These are phyloP conservation scores for Durotheca rogersii DNA, from an alignment of 495 filamentous ascomycete species.

Conservation along the genomic window DNA sequence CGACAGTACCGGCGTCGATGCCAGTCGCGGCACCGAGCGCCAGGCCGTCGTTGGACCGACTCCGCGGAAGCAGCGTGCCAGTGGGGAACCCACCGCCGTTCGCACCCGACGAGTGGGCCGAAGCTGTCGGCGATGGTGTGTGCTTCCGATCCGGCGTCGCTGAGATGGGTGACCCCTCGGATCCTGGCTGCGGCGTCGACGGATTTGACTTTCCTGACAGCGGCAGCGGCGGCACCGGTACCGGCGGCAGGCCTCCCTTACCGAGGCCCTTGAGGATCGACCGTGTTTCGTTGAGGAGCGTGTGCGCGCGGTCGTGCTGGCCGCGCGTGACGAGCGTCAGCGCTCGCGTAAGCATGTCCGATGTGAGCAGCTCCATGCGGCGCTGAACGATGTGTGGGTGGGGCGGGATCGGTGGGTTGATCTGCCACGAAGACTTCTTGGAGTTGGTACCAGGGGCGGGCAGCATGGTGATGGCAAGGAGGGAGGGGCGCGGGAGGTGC, in stretches of 20 bases:
- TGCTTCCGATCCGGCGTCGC: slow-evolving; percentile 51
- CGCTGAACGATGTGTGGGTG: slow-evolving; percentile 95
- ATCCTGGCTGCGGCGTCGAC: slow-evolving; percentile 48
- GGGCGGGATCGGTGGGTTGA: slow-evolving; percentile 87
- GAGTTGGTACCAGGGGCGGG: slow-evolving; percentile 64
- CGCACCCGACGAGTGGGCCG: slow-evolving; percentile 42
- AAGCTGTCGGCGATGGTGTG: slow-evolving; percentile 53
- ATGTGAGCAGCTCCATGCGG: slow-evolving; percentile 96
- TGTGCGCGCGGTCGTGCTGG: slow-evolving; percentile 90
- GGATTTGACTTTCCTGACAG: slow-evolving; percentile 47
- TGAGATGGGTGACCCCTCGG: slow-evolving; percentile 47
- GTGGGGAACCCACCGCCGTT: slow-evolving; percentile 31
- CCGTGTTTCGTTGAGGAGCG: slow-evolving; percentile 86
- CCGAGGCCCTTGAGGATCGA: slow-evolving; percentile 94
- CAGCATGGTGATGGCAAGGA: slow-evolving; percentile 99
- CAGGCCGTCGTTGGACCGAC: slow-evolving; percentile 47
- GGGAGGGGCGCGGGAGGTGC: slow-evolving; percentile 83
- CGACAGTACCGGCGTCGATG: slow-evolving; percentile 75
- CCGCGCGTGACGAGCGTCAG: slow-evolving; percentile 87
- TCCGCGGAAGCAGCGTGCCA: slow-evolving; percentile 35
- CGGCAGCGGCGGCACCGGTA: slow-evolving; percentile 57
- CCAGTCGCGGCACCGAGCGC: slow-evolving; percentile 62
- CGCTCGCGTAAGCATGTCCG: slow-evolving; percentile 94
- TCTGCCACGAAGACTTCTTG: slow-evolving; percentile 61
- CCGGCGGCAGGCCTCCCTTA: slow-evolving; percentile 92